Evolutionary conservation across 2,329 filamentous ascomycete genomes (phyloP), one percentile per base, ranked within the genome.

Genomic region (Sarocladiaceae sp.): DNA sequence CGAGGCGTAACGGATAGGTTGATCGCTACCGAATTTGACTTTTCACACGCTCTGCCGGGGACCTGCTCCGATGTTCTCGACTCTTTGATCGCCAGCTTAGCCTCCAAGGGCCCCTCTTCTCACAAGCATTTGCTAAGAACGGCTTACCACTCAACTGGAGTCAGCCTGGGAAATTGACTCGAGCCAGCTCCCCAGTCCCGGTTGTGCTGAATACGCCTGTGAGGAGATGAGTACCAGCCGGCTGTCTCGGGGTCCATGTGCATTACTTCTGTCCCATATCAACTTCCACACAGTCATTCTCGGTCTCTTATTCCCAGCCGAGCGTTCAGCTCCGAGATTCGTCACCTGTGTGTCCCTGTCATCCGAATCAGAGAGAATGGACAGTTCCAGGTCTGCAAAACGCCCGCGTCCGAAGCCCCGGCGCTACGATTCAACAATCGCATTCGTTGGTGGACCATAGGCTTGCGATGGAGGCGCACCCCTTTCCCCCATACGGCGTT

Each of bases 21-120:
- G 44, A 48, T 48, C 18, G 18, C 40, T 46, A 17, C 40, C 40
- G n/a, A 11, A 7, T 48, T 48, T 48, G 44, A 48, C 44, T 48
- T 48, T 48, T 48, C 20, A 17, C 40, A 26, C 22, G n/a, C n/a
- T 28, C 40, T 46, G 22, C 23, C 23, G 6, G 20, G 17, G 26
- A 11, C 26, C 25, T 7, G 25, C 17, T 33, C 28, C 44, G 26
- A 48, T 18, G 44, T 25, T 48, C 44, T 48, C 26, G 44, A 48
- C 44, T 48, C 26, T 20, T 33, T 48, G 26, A 33, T 29, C 28
- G 13, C 20, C 44, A 26, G 7, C n/a, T n/a, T n/a, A n/a, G 17
- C 22, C 26, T 22, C 25, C n/a, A n/a, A 11, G 15, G 28, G 26
- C 17, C 44, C 26, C n/a, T 33, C 23, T 33, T 12, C 13, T 20